Conservation (phyloP, 768 basidiomycete genomes). For the Serendipita sp. region DNA sequence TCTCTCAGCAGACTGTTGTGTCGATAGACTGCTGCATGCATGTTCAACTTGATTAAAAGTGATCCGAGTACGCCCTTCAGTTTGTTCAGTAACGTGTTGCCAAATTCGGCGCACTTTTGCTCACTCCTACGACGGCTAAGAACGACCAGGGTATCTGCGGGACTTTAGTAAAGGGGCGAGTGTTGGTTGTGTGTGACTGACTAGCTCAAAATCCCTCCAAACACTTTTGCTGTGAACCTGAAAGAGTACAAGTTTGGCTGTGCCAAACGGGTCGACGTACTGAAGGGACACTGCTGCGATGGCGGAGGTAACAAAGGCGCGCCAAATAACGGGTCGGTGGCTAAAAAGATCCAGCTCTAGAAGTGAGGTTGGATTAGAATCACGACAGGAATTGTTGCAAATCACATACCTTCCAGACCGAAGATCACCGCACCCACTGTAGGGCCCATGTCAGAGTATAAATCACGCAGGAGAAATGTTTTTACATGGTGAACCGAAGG, state of each 20-base stretch:
- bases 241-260: conserved; percentile 68
- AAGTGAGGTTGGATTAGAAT: not conserved
- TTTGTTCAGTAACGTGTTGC: not conserved
- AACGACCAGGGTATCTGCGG: conserved; percentile 55
- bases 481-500: conserved; percentile 58
- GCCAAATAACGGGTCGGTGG: conserved; percentile 42
- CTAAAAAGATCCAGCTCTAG: conserved; percentile 12
- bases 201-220: conserved; percentile 62
- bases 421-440: conserved; percentile 68
- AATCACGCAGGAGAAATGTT: not conserved
- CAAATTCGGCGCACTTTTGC: conserved; percentile 11
- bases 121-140: conserved; percentile 47
- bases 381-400: not conserved
- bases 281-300: conserved; percentile 75
- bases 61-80: conserved; percentile 48
- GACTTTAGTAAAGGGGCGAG: no score
- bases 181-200: conserved; percentile 18
- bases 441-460: not conserved
- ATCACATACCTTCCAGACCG: conserved; percentile 47
- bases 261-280: conserved; percentile 74
- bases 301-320: conserved; percentile 79
- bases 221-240: conserved; percentile 41
- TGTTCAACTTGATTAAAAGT: conserved; percentile 49
- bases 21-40: conserved; percentile 45
- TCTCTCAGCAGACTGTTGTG: conserved; percentile 37